Evolutionary conservation across 2,329 filamentous ascomycete genomes (phyloP).

Genomic region (Calonectria naviculata): DNA sequence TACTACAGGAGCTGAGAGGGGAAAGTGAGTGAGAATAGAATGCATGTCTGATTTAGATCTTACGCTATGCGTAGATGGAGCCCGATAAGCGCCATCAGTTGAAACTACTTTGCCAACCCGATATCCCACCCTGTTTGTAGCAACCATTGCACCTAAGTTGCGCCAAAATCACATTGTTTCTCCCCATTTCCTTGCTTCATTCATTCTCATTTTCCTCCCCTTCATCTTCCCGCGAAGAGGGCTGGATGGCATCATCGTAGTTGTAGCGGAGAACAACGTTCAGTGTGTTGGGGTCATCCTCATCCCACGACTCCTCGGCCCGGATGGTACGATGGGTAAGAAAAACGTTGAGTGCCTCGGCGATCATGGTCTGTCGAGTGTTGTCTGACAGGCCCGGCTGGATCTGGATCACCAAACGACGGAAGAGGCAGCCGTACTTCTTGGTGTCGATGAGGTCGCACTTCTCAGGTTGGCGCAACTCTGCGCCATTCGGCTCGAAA

Average conservation of each 20-base stretch:
- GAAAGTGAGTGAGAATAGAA: neutral
- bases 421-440: neutral
- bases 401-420: neutral
- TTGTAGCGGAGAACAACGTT: neutral
- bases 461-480: neutral
- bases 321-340: neutral
- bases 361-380: neutral
- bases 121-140: too few species aligned
- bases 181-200: too few species aligned
- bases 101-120: neutral
- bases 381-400: neutral
- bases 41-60: neutral
- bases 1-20: neutral
- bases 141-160: too few species aligned
- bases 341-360: neutral
- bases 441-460: neutral
- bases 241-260: neutral
- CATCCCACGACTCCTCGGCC: neutral
- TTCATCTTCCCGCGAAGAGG: neutral
- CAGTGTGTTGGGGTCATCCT: neutral
- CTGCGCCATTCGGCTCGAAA: neutral
- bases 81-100: neutral
- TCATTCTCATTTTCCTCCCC: too few species aligned
- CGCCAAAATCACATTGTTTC: too few species aligned
- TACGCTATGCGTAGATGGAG: neutral